Conservation (phyloP, 78 protist species). For the Neovahlkampfia damariscottae region DNA sequence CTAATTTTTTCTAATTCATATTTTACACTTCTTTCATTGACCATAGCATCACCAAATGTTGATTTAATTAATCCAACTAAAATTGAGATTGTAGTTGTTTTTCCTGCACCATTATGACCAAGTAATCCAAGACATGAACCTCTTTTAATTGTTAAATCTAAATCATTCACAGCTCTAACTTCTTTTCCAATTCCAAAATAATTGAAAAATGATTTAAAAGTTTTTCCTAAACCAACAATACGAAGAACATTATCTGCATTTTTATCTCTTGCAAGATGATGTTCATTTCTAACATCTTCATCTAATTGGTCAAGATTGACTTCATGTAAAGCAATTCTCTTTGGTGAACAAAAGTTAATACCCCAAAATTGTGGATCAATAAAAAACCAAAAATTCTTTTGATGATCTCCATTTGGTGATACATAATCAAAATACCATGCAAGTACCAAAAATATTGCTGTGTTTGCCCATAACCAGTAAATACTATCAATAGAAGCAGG, state of each 20-base stretch:
- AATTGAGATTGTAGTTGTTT: constrained; percentile 52
- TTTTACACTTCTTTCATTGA: constrained; percentile 35
- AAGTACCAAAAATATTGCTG: no score
- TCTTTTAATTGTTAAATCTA: neutral
- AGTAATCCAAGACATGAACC: constrained; percentile 24
- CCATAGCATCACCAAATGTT: constrained; percentile 31
- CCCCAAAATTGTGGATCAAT: no score
- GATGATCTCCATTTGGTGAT: no score
- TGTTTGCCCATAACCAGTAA: neutral
- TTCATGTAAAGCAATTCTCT: no score
- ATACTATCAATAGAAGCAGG: neutral
- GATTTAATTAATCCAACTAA: constrained; percentile 45
- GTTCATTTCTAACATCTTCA: no score
- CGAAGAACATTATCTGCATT: neutral
- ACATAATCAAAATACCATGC: no score
- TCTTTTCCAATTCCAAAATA: neutral
- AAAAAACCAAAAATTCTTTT: neutral
- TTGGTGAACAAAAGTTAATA: no score
- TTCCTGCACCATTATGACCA: constrained; percentile 83
- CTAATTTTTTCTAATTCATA: constrained; percentile 27
- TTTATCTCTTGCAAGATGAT: no score
- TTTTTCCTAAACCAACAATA: neutral
- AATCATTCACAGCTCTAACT: neutral
- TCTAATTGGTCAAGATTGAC: no score
- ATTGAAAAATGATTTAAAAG: neutral